phyloP scores from a whole-genome alignment of 2,329 filamentous ascomycete species.

The Xylariaceae sp. region DNA sequence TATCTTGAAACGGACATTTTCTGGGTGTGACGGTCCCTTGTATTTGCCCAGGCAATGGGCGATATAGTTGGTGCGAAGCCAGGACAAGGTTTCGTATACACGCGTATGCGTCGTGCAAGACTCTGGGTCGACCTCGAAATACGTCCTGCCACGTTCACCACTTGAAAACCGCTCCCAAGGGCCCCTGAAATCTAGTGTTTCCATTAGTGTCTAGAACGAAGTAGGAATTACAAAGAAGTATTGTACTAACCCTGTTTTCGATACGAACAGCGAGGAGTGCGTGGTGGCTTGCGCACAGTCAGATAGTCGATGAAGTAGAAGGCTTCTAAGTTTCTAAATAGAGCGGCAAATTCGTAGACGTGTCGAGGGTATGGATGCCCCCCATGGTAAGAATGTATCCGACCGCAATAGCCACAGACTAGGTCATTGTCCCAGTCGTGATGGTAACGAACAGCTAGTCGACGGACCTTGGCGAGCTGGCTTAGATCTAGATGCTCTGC shows the following conservation, averaged over 20 bases:
- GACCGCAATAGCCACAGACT: conserved; percentile 46
- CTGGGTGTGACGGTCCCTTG: conserved; percentile 43
- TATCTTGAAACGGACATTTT: conserved; percentile 50
- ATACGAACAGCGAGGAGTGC: conserved; percentile 1
- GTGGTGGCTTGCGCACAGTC: conserved; percentile 42
- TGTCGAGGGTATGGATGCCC: conserved; percentile 47
- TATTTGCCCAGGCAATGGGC: conserved; percentile 45
- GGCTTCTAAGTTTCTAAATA: conserved; percentile 50
- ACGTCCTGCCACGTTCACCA: conserved; percentile 36
- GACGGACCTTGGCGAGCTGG: conserved; percentile 45
- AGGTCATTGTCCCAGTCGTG: conserved; percentile 49
- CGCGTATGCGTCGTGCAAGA: conserved; percentile 47
- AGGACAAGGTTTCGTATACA: conserved; percentile 46
- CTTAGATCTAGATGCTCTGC: conserved; percentile 33
- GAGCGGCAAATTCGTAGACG: conserved; percentile 52
- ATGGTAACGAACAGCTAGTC: conserved; percentile 51
- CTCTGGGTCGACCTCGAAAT: conserved; percentile 44
- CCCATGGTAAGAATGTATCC: conserved; percentile 37
- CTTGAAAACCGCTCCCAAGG: conserved; percentile 38
- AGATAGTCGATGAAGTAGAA: conserved; percentile 56
- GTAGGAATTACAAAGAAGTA: neutral
- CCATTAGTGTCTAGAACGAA: conserved; percentile 14
- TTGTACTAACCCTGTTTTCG: conserved; percentile 27
- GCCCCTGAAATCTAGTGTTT: conserved; percentile 13
- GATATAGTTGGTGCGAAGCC: conserved; percentile 49